Evolutionary conservation across 2,329 filamentous ascomycete genomes (phyloP).

Genomic region (Didymellaceae sp.): DNA sequence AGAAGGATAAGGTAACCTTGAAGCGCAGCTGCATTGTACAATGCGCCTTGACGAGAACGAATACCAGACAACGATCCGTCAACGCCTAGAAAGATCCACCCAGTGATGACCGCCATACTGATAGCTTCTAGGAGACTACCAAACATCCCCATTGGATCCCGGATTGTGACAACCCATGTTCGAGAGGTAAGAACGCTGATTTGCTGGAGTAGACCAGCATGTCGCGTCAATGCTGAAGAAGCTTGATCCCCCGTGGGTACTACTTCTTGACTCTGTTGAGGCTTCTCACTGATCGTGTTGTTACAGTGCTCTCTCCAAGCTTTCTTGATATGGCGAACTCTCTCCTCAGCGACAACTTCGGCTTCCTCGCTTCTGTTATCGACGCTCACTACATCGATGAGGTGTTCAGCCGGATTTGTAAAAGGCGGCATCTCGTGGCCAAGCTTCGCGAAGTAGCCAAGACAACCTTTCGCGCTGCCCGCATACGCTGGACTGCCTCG

Average conservation of each 20-base stretch:
- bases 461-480: constrained; percentile 63
- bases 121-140: constrained; percentile 74
- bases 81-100: constrained; percentile 74
- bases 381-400: constrained; percentile 76
- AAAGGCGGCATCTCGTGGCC: constrained; percentile 71
- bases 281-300: constrained; percentile 23
- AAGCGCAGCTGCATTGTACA: constrained; percentile 74
- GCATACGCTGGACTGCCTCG: constrained; percentile 73
- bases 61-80: constrained; percentile 73
- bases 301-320: constrained; percentile 60
- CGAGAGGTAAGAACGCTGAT: constrained; percentile 70
- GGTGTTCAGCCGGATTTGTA: constrained; percentile 78
- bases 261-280: not conserved
- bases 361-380: constrained; percentile 73
- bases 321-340: constrained; percentile 67
- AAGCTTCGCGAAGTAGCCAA: constrained; percentile 68
- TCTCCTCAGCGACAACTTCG: constrained; percentile 64
- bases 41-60: constrained; percentile 72
- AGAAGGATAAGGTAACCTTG: constrained; percentile 79
- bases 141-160: constrained; percentile 78
- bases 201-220: constrained; percentile 68
- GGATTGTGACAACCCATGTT: constrained; percentile 73
- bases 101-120: constrained; percentile 72
- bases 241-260: constrained; percentile 14
- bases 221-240: constrained; percentile 43